Evolutionary conservation across 2,329 filamentous ascomycete species (phyloP).

Genomic region (Camillea tinctor): DNA sequence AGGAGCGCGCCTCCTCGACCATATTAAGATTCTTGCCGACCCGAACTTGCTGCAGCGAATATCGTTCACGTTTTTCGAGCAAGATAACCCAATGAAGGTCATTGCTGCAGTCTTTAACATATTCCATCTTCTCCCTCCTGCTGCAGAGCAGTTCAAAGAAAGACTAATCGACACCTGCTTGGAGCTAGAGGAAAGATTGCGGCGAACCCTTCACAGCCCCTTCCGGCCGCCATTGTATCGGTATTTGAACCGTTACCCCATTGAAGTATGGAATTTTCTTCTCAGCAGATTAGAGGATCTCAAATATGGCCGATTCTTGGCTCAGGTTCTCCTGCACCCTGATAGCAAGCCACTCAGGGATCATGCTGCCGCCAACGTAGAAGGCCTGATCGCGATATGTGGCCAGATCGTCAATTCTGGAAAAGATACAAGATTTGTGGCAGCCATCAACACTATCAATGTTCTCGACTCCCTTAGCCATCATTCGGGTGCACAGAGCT

Average conservation of each 20-base stretch:
- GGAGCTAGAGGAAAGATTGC: constrained; percentile 78
- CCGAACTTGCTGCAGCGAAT: constrained; percentile 78
- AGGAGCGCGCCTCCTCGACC: constrained; percentile 85
- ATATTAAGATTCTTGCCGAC: constrained; percentile 88
- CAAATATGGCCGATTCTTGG: constrained; percentile 86
- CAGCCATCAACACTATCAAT: constrained; percentile 84
- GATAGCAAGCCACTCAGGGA: constrained; percentile 74
- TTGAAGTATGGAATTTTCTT: constrained; percentile 81
- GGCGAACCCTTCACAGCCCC: constrained; percentile 85
- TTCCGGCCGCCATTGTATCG: constrained; percentile 89
- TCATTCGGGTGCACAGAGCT: constrained; percentile 62
- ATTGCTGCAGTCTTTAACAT: constrained; percentile 94
- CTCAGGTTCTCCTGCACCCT: constrained; percentile 76
- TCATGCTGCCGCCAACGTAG: constrained; percentile 69
- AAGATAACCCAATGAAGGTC: constrained; percentile 89
- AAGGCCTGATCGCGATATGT: constrained; percentile 67
- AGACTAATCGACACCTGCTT: constrained; percentile 87
- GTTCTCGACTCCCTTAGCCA: constrained; percentile 76
- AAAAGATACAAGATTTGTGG: constrained; percentile 65
- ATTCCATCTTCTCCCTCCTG: constrained; percentile 90
- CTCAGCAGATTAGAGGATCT: constrained; percentile 78
- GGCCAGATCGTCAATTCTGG: constrained; percentile 63
- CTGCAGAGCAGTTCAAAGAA: constrained; percentile 88
- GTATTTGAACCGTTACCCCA: constrained; percentile 90
- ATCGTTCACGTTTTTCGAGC: constrained; percentile 92